phyloP scores from a whole-genome alignment of 2,329 filamentous ascomycete genomes.

The Pyrenophora graminea region DNA sequence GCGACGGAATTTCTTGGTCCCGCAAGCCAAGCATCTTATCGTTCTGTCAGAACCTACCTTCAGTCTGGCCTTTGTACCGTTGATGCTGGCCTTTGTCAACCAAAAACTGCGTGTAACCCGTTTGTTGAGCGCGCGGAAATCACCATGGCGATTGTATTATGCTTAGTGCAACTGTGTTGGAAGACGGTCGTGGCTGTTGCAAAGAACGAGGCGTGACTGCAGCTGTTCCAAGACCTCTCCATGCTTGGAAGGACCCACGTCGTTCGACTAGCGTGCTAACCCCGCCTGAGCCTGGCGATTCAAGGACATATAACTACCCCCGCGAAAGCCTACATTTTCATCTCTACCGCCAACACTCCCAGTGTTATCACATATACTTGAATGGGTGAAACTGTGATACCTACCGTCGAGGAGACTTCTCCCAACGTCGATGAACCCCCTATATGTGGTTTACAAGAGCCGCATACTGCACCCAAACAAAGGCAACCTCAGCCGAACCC shows the following conservation, averaged over 20 bases:
- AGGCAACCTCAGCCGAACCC: constrained; percentile 29
- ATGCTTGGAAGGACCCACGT: constrained; percentile 39
- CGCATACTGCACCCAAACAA: constrained; percentile 30
- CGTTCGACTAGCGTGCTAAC: constrained; percentile 35
- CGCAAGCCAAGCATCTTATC: constrained; percentile 43
- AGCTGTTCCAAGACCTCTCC: constrained; percentile 29
- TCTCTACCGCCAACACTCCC: constrained; percentile 37
- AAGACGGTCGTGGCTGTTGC: constrained; percentile 3
- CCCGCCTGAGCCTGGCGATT: constrained; percentile 31
- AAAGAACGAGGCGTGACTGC: constrained; percentile 22
- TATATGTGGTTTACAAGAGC: constrained; percentile 47
- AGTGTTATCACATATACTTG: constrained; percentile 46
- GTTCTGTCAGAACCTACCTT: constrained; percentile 11
- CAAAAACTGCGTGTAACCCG: not conserved
- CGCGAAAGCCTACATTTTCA: constrained; percentile 22
- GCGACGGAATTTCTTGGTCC: constrained; percentile 35
- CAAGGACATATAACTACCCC: constrained; percentile 41
- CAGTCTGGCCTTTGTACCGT: constrained; percentile 3
- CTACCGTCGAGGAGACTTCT: constrained; percentile 48
- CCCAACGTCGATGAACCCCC: constrained; percentile 48
- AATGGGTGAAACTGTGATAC: constrained; percentile 49
- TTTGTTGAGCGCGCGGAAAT: constrained; percentile 7
- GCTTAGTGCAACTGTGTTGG: constrained; percentile 3
- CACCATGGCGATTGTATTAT: not conserved
- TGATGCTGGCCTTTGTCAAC: constrained; percentile 3